Evolutionary conservation across 495 filamentous ascomycete species (phyloP).

Genomic region (Penicillium ochrochloron): DNA sequence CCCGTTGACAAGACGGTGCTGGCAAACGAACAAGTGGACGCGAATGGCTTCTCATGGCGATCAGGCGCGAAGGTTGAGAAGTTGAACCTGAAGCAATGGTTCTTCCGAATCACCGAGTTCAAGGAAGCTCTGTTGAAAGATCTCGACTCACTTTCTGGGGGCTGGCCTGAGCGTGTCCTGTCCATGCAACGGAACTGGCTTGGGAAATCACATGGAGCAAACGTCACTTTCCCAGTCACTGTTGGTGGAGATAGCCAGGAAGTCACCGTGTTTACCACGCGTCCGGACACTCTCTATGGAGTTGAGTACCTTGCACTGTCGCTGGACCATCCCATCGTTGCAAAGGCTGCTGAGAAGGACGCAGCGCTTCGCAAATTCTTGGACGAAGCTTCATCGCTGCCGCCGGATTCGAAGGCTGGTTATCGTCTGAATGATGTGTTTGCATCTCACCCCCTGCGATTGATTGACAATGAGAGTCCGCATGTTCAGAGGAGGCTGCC

Average conservation of each 20-base stretch:
- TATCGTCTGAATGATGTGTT: constrained; percentile 64
- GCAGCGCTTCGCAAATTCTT: constrained; percentile 67
- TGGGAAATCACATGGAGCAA: constrained; percentile 74
- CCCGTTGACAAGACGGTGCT: constrained; percentile 88
- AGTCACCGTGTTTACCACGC: constrained; percentile 72
- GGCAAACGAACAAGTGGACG: constrained; percentile 89
- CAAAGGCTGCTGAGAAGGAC: constrained; percentile 61
- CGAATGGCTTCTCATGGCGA: constrained; percentile 82
- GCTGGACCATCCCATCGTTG: constrained; percentile 71
- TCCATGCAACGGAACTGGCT: constrained; percentile 91
- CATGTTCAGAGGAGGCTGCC: constrained; percentile 62
- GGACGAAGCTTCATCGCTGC: constrained; percentile 61
- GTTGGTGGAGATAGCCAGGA: constrained; percentile 32
- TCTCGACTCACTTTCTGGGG: constrained; percentile 64
- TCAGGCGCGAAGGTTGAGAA: constrained; percentile 87
- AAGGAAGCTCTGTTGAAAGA: constrained; percentile 74
- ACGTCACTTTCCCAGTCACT: constrained; percentile 68
- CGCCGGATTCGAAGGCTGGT: constrained; percentile 75
- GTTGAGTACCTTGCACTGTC: constrained; percentile 86
- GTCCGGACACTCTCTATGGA: constrained; percentile 82
- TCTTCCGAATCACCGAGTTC: constrained; percentile 81
- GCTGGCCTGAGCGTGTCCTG: constrained; percentile 81
- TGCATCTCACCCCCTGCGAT: constrained; percentile 66
- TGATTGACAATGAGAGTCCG: constrained; percentile 55
- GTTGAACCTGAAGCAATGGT: constrained; percentile 83